Evolutionary conservation across 768 basidiomycete genomes (phyloP).

Genomic region (Mycena amicta): DNA sequence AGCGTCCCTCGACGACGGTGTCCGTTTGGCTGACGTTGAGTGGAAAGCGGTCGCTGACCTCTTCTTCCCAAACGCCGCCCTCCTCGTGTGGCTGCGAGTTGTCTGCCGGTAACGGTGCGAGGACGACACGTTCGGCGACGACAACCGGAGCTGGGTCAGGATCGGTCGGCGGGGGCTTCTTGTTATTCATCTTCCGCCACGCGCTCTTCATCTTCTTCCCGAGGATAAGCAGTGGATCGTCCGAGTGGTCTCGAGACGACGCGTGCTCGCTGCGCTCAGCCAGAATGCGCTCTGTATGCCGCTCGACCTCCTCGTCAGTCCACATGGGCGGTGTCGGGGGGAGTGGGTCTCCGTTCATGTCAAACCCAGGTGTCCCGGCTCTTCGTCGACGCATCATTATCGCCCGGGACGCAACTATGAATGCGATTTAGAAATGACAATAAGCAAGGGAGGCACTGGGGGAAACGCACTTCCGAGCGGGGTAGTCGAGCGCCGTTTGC

Average conservation of each 20-base stretch:
- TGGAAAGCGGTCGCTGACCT: constrained; percentile 30
- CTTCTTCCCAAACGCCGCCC: constrained; percentile 31
- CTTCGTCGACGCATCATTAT: constrained; percentile 42
- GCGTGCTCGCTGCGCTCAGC: constrained; percentile 5
- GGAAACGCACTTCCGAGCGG: constrained; percentile 45
- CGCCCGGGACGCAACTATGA: constrained; percentile 47
- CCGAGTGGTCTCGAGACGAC: constrained; percentile 26
- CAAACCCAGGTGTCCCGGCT: constrained; percentile 19
- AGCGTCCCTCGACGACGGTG: constrained; percentile 20
- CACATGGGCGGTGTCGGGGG: constrained; percentile 35
- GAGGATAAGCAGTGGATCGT: constrained; percentile 51
- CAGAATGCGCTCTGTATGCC: constrained; percentile 31
- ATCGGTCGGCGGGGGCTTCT: constrained; percentile 6
- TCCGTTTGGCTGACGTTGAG: constrained; percentile 20
- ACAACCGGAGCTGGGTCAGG: constrained; percentile 24
- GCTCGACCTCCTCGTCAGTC: constrained; percentile 43
- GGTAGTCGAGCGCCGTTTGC: constrained; percentile 47
- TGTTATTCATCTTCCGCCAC: constrained; percentile 52
- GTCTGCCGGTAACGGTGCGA: constrained; percentile 18
- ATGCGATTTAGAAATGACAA: not conserved
- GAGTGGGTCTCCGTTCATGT: constrained; percentile 22
- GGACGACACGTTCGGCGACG: constrained; percentile 18
- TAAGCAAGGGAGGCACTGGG: no score
- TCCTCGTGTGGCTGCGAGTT: constrained; percentile 26
- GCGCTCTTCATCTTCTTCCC: constrained; percentile 56